phyloP scores from a whole-genome alignment of 2,329 filamentous ascomycete genomes.

The Aspergillus latus region DNA sequence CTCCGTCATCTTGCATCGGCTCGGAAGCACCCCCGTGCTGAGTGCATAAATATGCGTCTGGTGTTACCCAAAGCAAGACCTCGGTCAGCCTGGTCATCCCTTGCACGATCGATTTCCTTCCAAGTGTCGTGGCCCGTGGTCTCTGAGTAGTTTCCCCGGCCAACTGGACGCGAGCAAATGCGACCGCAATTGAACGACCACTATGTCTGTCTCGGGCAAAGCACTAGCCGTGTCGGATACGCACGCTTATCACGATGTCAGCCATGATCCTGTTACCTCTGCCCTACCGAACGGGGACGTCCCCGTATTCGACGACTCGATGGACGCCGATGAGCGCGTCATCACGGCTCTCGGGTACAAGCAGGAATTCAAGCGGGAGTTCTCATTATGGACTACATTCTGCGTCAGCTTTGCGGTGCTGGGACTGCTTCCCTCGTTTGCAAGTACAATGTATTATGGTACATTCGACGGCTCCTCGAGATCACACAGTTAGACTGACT shows the following conservation, averaged over 20 bases:
- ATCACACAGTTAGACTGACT: slow-evolving; percentile 9
- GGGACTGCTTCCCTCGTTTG: slow-evolving; percentile 69
- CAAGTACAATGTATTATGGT: slow-evolving; percentile 70
- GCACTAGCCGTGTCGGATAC: slow-evolving; percentile 14
- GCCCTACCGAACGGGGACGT: slow-evolving; percentile 40
- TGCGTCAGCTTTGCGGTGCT: slow-evolving; percentile 73
- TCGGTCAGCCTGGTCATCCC: not conserved
- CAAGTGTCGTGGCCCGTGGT: not conserved
- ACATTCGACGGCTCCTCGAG: slow-evolving; percentile 35
- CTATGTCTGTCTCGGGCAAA: slow-evolving; percentile 8
- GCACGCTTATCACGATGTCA: slow-evolving; percentile 21
- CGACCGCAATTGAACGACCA: not conserved
- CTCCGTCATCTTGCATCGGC: slow-evolving; percentile 1
- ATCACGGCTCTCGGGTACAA: slow-evolving; percentile 53
- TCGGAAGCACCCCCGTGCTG: slow-evolving; percentile 6
- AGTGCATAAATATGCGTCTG: slow-evolving; percentile 8
- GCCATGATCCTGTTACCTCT: slow-evolving; percentile 39
- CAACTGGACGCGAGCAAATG: not conserved
- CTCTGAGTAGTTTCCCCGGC: not conserved
- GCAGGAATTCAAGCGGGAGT: slow-evolving; percentile 67
- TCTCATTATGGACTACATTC: slow-evolving; percentile 72
- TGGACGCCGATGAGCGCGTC: slow-evolving; percentile 44
- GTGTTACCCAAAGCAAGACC: not conserved
- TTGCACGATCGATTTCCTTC: not conserved
- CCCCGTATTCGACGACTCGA: slow-evolving; percentile 35